phyloP scores from a whole-genome alignment of 176 grass and related monocot genomes.

The Musa beccarii region DNA sequence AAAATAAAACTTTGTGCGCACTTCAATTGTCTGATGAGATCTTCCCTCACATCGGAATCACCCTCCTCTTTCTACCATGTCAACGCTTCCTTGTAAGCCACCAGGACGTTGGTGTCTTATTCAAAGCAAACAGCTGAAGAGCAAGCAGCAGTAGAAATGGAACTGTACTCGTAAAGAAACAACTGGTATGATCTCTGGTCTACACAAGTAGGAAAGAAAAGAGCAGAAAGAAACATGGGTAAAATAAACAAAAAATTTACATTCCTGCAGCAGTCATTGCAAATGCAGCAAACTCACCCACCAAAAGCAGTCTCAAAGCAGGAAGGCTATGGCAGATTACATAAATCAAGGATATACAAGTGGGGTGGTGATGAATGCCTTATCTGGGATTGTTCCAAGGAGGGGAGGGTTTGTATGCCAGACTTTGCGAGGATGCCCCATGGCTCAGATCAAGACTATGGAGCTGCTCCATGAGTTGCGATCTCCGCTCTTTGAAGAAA shows the following conservation, averaged over 20 bases:
- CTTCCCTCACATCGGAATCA: too few species aligned
- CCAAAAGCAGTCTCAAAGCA: neutral
- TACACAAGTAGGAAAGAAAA: neutral
- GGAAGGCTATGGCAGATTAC: conserved; percentile 4
- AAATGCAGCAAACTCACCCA: neutral
- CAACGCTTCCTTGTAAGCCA: too few species aligned
- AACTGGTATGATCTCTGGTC: neutral
- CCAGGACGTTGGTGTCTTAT: too few species aligned
- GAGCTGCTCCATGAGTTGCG: conserved; percentile 94
- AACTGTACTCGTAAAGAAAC: neutral
- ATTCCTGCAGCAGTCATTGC: conserved; percentile 1
- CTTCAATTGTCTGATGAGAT: too few species aligned
- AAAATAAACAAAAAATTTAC: conserved; percentile 7
- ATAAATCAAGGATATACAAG: conserved; percentile 25
- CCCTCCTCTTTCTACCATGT: too few species aligned
- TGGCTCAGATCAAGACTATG: conserved; percentile 91
- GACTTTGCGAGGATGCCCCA: conserved; percentile 42
- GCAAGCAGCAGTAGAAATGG: neutral
- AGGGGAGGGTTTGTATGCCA: conserved; percentile 65
- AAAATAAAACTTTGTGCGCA: too few species aligned
- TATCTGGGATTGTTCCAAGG: conserved; percentile 75
- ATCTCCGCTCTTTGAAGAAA: conserved; percentile 95
- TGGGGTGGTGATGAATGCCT: neutral
- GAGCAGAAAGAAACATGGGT: neutral
- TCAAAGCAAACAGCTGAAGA: neutral